Evolutionary conservation across 2,329 filamentous ascomycete genomes (phyloP), one percentile per base, ranked within the genome.

Genomic region (Fusarium albosuccineum): DNA sequence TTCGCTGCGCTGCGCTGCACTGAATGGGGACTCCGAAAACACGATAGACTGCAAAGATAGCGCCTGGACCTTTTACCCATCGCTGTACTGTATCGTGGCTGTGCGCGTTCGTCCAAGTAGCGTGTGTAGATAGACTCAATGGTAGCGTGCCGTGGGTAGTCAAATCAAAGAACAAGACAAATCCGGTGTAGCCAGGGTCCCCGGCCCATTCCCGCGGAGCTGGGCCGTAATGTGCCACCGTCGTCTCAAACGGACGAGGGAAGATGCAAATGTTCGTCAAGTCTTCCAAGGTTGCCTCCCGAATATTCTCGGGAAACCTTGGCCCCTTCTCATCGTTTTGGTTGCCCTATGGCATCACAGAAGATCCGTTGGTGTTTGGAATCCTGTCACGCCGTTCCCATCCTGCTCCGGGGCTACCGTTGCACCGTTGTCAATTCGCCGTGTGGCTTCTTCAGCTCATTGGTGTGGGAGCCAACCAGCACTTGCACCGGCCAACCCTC

Each of bases 401-500:
- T 17, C 33, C 16, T 33, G 29, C 17, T 16, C 52, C 44, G 17
- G 40, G 40, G 29, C 52, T 26, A 45, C 52, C 40, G 52, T 55
- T 55, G 52, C 41, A 33, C 41, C 33, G 33, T 48, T 30, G 46
- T 30, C 46, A 49, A 30, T 49, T 49, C 36, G 46, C n/a, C 34
- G 33, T 49, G 30, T 49, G 46, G 46, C 46, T 64, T 69, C 62
- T 51, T 52, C 51, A 53, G 36, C 52, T 55, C 52, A 55, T 39
- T 37, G 52, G 26, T 44, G 13, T 27, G 36, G 36, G 30, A 56
- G 33, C 65, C 65, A 68, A 68, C 65, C 44, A 68, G 48, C 29
- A 30, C 34, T 44, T 36, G 48, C 17, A 61, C 36, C 55, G n/a
- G 30, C 41, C 66, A 53, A 53, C 53, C 52, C 44, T 45, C 26